These are phyloP conservation scores for Pseudogymnoascus sp. DNA, from an alignment of 2,329 filamentous ascomycete genomes.

Conservation along the genomic window DNA sequence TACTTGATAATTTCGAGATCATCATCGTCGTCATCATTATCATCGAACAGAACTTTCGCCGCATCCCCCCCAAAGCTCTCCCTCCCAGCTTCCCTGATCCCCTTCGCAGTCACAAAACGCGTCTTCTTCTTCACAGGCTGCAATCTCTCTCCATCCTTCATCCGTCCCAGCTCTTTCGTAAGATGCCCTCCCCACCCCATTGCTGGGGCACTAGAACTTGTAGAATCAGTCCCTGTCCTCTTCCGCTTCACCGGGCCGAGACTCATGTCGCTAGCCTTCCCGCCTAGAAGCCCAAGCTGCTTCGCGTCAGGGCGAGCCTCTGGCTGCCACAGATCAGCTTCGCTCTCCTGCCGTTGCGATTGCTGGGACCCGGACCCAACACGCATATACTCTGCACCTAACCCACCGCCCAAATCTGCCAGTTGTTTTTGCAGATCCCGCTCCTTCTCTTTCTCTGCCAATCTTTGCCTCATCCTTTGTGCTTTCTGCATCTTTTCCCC, in stretches of 20 bases:
- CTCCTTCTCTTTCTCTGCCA: conserved; percentile 64
- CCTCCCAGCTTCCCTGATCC: conserved; percentile 68
- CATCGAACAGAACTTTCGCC: conserved; percentile 17
- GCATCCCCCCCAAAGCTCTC: conserved; percentile 60
- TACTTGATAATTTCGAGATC: conserved; percentile 27
- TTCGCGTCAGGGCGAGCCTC: conserved; percentile 37
- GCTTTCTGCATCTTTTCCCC: conserved; percentile 54
- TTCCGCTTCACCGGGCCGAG: conserved; percentile 57
- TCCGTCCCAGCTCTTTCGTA: conserved; percentile 49
- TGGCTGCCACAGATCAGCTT: conserved; percentile 12
- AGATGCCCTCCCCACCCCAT: conserved; percentile 53
- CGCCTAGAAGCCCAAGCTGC: conserved; percentile 37
- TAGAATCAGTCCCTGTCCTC: conserved; percentile 38
- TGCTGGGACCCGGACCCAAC: conserved; percentile 13
- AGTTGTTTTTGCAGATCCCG: conserved; percentile 64
- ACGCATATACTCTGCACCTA: conserved; percentile 65
- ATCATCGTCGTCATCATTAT: conserved; percentile 27
- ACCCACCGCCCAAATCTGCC: conserved; percentile 54
- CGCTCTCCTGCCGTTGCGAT: conserved; percentile 13
- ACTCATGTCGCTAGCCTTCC: conserved; percentile 39
- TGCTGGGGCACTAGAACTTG: conserved; percentile 20
- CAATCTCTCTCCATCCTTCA: conserved; percentile 54
- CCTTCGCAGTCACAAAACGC: conserved; percentile 70
- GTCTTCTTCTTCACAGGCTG: conserved; percentile 59
- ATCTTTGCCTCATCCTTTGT: conserved; percentile 57